Percentiles rank a stretch among this genome's conserved stretches.
Evolutionary conservation across 2,329 filamentous ascomycete genomes (phyloP).

Genomic region (Didymosphaeria variabile): DNA sequence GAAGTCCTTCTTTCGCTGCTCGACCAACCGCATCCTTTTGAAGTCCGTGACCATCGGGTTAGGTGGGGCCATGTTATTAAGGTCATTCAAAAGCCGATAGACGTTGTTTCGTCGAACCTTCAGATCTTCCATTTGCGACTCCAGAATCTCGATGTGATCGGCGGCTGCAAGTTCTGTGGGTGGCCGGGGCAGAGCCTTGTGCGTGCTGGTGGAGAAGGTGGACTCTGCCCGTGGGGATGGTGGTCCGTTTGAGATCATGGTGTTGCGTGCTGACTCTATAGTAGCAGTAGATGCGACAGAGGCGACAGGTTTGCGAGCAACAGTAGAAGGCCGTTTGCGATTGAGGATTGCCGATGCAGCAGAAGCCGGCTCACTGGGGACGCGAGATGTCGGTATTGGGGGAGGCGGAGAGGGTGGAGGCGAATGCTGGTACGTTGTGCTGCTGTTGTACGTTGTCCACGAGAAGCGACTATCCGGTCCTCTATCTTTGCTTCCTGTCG

Average conservation of each 20-base stretch:
- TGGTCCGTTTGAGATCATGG: constrained; percentile 23
- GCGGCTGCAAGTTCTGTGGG: constrained; percentile 45
- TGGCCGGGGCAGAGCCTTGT: constrained; percentile 51
- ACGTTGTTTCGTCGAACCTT: constrained; percentile 49
- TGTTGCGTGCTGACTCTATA: constrained; percentile 20
- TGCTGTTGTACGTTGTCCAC: constrained; percentile 47
- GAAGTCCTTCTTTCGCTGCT: constrained; percentile 47
- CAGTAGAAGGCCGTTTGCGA: constrained; percentile 43
- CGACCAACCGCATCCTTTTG: constrained; percentile 42
- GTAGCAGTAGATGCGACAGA: constrained; percentile 27
- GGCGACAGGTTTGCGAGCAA: constrained; percentile 39
- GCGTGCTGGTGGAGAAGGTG: constrained; percentile 36
- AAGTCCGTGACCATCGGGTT: constrained; percentile 52
- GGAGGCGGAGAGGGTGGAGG: constrained; percentile 54
- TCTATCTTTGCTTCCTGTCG: constrained; percentile 31
- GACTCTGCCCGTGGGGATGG: constrained; percentile 36
- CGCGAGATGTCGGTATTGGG: constrained; percentile 39
- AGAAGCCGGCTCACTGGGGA: constrained; percentile 38
- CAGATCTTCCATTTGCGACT: constrained; percentile 52
- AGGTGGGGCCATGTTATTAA: constrained; percentile 45
- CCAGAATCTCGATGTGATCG: constrained; percentile 48
- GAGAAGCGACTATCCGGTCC: constrained; percentile 38
- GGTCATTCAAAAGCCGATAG: constrained; percentile 45
- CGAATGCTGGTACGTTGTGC: constrained; percentile 52
- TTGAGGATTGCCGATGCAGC: constrained; percentile 41